phyloP scores from a whole-genome alignment of 106 monocot species.

The Xerophyta viscosa region DNA sequence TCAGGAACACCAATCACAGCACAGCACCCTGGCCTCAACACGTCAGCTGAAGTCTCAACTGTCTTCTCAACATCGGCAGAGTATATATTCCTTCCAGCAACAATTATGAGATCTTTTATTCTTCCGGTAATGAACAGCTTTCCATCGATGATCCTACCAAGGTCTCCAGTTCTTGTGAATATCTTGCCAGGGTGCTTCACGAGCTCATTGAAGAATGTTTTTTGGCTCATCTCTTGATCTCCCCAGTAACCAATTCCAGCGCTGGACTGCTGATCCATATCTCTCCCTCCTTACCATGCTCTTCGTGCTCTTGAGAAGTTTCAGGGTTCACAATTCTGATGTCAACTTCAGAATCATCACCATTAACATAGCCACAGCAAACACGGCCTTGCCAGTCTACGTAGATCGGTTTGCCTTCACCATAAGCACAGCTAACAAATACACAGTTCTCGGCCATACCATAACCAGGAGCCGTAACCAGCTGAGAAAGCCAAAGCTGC shows the following conservation, averaged over 20 bases:
- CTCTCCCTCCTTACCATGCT: slow-evolving; percentile 42
- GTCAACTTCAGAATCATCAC: slow-evolving; percentile 15
- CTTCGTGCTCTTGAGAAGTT: slow-evolving; percentile 18
- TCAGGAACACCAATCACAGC: slow-evolving; percentile 52
- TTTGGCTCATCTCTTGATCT: slow-evolving; percentile 30
- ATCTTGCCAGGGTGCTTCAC: slow-evolving; percentile 16
- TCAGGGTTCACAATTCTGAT: slow-evolving; percentile 36
- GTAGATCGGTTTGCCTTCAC: slow-evolving; percentile 35
- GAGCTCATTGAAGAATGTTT: slow-evolving; percentile 33
- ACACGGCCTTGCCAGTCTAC: slow-evolving; percentile 51
- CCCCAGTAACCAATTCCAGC: slow-evolving; percentile 52
- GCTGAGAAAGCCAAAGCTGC: slow-evolving; percentile 29
- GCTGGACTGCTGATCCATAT: slow-evolving; percentile 55
- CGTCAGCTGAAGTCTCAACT: slow-evolving; percentile 30
- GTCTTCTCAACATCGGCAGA: slow-evolving; percentile 49
- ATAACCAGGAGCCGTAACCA: slow-evolving; percentile 48
- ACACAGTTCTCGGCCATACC: slow-evolving; percentile 58
- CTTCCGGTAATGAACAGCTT: slow-evolving; percentile 52
- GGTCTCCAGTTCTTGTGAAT: slow-evolving; percentile 44
- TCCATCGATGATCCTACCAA: slow-evolving; percentile 39
- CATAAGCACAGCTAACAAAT: slow-evolving; percentile 43
- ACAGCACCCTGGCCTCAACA: slow-evolving; percentile 42
- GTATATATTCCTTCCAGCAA: slow-evolving; percentile 48
- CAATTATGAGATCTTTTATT: slow-evolving; percentile 53
- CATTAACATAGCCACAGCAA: slow-evolving; percentile 35